A percentile compares a stretch with the other conserved stretches of the same genome.
These are phyloP conservation scores for Bryum argenteum DNA, from an alignment of 225 moss, liverwort and hornwort genomes.

Conservation along the genomic window DNA sequence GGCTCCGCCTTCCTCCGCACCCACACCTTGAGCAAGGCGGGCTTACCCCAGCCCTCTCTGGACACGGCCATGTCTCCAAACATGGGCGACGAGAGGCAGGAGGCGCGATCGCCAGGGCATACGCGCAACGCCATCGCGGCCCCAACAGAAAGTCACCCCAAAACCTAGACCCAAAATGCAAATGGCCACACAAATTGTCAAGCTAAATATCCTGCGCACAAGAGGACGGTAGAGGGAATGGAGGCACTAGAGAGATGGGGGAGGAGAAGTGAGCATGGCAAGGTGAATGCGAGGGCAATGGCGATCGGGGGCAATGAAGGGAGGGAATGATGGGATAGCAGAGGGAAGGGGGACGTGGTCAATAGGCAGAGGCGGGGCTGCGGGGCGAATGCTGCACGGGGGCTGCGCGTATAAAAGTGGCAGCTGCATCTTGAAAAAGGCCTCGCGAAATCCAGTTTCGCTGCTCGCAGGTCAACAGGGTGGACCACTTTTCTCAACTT, in stretches of 20 bases:
- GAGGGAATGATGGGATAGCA: neutral
- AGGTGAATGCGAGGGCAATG: neutral
- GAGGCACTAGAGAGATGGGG: neutral
- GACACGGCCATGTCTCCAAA: conserved; percentile 18
- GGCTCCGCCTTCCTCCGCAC: conserved; percentile 14
- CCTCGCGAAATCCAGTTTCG: neutral
- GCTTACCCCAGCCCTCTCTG: conserved; percentile 20
- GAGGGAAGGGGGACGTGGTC: conserved; percentile 10
- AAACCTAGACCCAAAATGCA: neutral
- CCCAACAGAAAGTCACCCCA: neutral
- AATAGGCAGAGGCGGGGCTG: conserved; percentile 7
- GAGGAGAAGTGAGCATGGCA: neutral
- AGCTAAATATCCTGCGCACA: neutral
- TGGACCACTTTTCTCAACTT: conserved; percentile 30
- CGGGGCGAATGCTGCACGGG: conserved; percentile 17
- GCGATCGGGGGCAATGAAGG: neutral
- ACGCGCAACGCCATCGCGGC: conserved; percentile 43
- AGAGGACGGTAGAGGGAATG: neutral
- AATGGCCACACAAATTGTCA: neutral
- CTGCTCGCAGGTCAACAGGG: conserved; percentile 25
- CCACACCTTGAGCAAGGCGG: conserved; percentile 13
- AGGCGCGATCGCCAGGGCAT: conserved; percentile 25
- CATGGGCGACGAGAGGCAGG: conserved; percentile 7
- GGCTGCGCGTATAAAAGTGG: conserved; percentile 38
- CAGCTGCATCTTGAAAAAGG: conserved; percentile 47